phyloP scores from a whole-genome alignment of 495 filamentous ascomycete species.

The Chaetomium cochliodes region DNA sequence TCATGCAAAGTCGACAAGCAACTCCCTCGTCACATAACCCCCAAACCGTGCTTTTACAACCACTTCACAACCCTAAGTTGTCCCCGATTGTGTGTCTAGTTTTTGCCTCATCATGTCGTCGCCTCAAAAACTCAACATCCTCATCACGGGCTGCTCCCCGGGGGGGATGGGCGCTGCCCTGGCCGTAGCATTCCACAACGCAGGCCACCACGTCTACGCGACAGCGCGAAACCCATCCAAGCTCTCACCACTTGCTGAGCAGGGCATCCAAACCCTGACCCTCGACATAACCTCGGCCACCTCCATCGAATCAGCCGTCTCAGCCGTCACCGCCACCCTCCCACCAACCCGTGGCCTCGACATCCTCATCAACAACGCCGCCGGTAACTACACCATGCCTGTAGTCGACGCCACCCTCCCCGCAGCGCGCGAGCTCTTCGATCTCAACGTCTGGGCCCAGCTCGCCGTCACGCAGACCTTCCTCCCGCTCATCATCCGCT shows the following conservation, averaged over 20 bases:
- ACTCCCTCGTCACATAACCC: too few species aligned
- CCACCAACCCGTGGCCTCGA: conserved; percentile 43
- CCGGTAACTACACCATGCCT: conserved; percentile 41
- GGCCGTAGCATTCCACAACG: conserved; percentile 9
- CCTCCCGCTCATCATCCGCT: conserved; percentile 49
- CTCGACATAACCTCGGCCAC: conserved; percentile 49
- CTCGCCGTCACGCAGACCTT: conserved; percentile 56
- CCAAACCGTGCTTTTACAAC: too few species aligned
- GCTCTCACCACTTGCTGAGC: conserved; percentile 36
- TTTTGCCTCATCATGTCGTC: neutral
- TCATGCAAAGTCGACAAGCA: too few species aligned
- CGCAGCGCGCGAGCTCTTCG: conserved; percentile 45
- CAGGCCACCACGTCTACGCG: conserved; percentile 56
- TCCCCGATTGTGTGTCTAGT: neutral
- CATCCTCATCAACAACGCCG: conserved; percentile 59
- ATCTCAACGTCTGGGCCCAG: conserved; percentile 55
- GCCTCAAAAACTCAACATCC: conserved; percentile 4
- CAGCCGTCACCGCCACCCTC: conserved; percentile 26
- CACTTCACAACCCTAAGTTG: neutral
- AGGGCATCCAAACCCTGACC: conserved; percentile 43
- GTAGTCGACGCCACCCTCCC: conserved; percentile 49
- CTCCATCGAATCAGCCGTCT: conserved; percentile 36
- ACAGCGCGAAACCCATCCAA: conserved; percentile 51
- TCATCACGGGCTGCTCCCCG: conserved; percentile 16
- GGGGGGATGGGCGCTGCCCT: conserved; percentile 17